Conservation (phyloP, 306 rosid genomes). For the Quillaja saponaria region DNA sequence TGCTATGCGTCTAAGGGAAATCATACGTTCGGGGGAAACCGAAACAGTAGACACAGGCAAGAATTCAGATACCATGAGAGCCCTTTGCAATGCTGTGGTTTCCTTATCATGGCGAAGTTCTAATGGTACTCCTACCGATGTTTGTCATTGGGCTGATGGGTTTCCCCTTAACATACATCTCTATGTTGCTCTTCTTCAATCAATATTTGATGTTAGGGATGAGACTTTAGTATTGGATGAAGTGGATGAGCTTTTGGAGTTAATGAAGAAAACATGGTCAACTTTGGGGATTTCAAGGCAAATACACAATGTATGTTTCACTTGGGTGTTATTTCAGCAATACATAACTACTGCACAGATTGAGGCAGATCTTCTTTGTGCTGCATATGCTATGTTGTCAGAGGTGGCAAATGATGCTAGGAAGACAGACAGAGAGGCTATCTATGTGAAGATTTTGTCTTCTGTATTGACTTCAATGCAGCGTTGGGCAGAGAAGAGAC, state of each 20-base stretch:
- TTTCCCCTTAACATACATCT: slow-evolving; percentile 75
- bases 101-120: slow-evolving; percentile 85
- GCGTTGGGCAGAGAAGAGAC: slow-evolving; percentile 76
- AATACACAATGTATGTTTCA: slow-evolving; percentile 72
- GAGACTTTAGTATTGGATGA: slow-evolving; percentile 89
- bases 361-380: slow-evolving; percentile 76
- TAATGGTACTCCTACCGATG: slow-evolving; percentile 73
- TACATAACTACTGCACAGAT: slow-evolving; percentile 68
- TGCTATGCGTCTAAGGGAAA: slow-evolving; percentile 69
- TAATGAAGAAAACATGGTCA: slow-evolving; percentile 88
- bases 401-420: slow-evolving; percentile 82
- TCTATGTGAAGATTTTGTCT: slow-evolving; percentile 59
- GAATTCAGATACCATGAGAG: slow-evolving; percentile 84
- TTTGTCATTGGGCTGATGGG: slow-evolving; percentile 98
- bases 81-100: slow-evolving; percentile 81
- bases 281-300: slow-evolving; percentile 66
- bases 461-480: slow-evolving; percentile 67
- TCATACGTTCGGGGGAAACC: slow-evolving; percentile 41
- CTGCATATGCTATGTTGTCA: slow-evolving; percentile 68
- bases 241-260: slow-evolving; percentile 85
- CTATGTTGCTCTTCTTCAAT: slow-evolving; percentile 68
- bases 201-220: slow-evolving; percentile 75
- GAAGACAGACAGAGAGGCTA: slow-evolving; percentile 57
- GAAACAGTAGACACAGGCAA: slow-evolving; percentile 68
- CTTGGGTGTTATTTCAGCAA: slow-evolving; percentile 86